Evolutionary conservation across 106 monocot species (phyloP).

Genomic region (Allium sativum): DNA sequence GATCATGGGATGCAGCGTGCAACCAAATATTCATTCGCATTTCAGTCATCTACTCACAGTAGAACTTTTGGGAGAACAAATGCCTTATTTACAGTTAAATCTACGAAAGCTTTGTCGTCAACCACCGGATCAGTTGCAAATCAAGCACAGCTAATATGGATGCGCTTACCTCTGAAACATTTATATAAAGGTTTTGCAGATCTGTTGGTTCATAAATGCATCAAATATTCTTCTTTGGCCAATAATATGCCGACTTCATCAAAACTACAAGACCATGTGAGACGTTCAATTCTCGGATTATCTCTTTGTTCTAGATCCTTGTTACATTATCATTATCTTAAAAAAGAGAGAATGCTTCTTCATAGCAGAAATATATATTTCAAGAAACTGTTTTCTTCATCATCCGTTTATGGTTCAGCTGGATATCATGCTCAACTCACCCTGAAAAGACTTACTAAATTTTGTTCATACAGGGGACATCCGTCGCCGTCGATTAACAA

Average conservation of each 20-base stretch:
- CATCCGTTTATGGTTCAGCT: slow-evolving; percentile 3
- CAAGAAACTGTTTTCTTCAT: slow-evolving; percentile 13
- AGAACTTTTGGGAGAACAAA: not conserved
- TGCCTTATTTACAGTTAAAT: slow-evolving; percentile 5
- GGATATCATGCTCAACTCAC: slow-evolving; percentile 25
- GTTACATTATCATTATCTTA: slow-evolving; percentile 10
- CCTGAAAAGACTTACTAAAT: slow-evolving; percentile 37
- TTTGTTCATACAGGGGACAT: slow-evolving; percentile 10
- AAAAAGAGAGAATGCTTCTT: slow-evolving; percentile 2
- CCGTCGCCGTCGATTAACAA: slow-evolving; percentile 20
- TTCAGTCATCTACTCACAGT: not conserved
- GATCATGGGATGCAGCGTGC: not conserved
- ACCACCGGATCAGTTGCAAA: slow-evolving; percentile 1
- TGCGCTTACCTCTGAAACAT: not conserved
- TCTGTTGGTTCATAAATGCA: slow-evolving; percentile 7
- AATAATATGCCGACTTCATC: slow-evolving; percentile 2
- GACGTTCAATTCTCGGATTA: slow-evolving; percentile 7
- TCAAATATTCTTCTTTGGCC: slow-evolving; percentile 4
- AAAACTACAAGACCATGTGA: slow-evolving; percentile 5
- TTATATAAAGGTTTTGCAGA: not conserved
- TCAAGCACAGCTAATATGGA: slow-evolving; percentile 3
- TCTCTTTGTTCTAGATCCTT: slow-evolving; percentile 12
- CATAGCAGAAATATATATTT: slow-evolving; percentile 3
- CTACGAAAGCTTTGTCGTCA: not conserved
- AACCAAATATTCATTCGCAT: not conserved